These are phyloP conservation scores for Clathrospora elynae DNA, from an alignment of 2,329 filamentous ascomycete genomes.

Conservation along the genomic window DNA sequence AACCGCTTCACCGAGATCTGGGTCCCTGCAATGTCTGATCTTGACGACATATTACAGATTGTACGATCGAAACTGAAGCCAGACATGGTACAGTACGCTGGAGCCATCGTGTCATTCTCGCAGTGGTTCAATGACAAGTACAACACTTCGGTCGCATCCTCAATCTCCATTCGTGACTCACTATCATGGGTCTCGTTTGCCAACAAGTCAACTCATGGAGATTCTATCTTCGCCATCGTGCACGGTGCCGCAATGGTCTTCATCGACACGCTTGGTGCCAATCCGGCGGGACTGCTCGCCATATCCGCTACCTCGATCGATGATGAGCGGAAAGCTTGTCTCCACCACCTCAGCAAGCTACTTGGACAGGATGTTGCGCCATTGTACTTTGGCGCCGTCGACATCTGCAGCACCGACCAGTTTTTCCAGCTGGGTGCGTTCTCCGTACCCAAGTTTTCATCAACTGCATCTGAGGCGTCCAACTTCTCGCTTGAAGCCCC, in stretches of 20 bases:
- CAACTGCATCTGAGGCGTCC: conserved; percentile 55
- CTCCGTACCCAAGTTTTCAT: conserved; percentile 61
- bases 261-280: conserved; percentile 92
- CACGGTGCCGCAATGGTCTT: conserved; percentile 96
- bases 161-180: conserved; percentile 89
- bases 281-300: conserved; percentile 84
- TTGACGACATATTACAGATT: conserved; percentile 86
- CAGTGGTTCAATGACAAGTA: conserved; percentile 88
- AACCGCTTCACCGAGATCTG: conserved; percentile 99
- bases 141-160: conserved; percentile 74
- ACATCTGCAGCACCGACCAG: conserved; percentile 60
- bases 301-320: conserved; percentile 71
- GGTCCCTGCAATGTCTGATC: conserved; percentile 86
- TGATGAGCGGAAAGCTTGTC: conserved; percentile 72
- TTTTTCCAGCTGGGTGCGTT: conserved; percentile 76
- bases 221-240: conserved; percentile 62
- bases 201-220: conserved; percentile 64
- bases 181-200: conserved; percentile 93
- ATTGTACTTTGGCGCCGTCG: conserved; percentile 68
- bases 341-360: conserved; percentile 72
- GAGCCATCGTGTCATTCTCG: conserved; percentile 80
- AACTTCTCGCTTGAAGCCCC: conserved; percentile 83
- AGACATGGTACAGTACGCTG: conserved; percentile 63
- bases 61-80: conserved; percentile 73
- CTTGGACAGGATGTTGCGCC: conserved; percentile 66